Evolutionary conservation across 495 filamentous ascomycete species (phyloP).

Genomic region (Schizothecium vesticola): DNA sequence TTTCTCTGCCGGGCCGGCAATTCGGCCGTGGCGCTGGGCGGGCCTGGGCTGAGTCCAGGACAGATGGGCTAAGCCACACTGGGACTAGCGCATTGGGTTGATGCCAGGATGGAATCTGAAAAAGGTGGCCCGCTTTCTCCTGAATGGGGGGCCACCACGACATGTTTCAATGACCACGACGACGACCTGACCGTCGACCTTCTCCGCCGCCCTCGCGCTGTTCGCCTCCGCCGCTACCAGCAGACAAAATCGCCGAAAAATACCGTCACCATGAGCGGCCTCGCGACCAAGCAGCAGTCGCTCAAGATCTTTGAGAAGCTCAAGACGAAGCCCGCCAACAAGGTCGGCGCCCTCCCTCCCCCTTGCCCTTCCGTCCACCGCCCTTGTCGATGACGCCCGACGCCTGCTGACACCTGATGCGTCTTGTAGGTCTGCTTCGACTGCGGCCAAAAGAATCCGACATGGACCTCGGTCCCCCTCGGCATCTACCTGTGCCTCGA

Average conservation of each 20-base stretch:
- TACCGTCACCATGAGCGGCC: constrained; percentile 60
- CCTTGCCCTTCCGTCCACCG: neutral
- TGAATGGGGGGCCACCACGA: constrained; percentile 14
- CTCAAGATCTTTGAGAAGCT: constrained; percentile 98
- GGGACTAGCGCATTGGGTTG: constrained; percentile 21
- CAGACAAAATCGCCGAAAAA: neutral
- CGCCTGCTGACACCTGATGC: constrained; percentile 2
- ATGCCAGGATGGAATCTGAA: constrained; percentile 28
- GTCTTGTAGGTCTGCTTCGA: constrained; percentile 82
- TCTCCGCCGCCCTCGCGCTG: neutral
- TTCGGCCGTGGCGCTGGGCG: constrained; percentile 10
- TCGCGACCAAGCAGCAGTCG: constrained; percentile 88
- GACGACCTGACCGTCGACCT: neutral
- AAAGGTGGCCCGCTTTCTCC: constrained; percentile 27
- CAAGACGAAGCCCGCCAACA: constrained; percentile 88
- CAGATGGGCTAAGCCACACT: constrained; percentile 3
- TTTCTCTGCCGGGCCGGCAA: constrained; percentile 22
- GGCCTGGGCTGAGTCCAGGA: constrained; percentile 8
- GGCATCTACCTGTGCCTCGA: constrained; percentile 98
- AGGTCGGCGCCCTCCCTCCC: constrained; percentile 49
- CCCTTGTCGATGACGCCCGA: neutral
- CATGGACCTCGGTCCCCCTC: constrained; percentile 95
- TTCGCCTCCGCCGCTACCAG: neutral
- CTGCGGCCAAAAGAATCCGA: constrained; percentile 93
- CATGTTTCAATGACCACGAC: constrained; percentile 5